Percentiles rank a stretch among this genome's conserved stretches.
These are phyloP conservation scores for Anastatica hierochuntica DNA, from an alignment of 345 rosid species.

Conservation along the genomic window DNA sequence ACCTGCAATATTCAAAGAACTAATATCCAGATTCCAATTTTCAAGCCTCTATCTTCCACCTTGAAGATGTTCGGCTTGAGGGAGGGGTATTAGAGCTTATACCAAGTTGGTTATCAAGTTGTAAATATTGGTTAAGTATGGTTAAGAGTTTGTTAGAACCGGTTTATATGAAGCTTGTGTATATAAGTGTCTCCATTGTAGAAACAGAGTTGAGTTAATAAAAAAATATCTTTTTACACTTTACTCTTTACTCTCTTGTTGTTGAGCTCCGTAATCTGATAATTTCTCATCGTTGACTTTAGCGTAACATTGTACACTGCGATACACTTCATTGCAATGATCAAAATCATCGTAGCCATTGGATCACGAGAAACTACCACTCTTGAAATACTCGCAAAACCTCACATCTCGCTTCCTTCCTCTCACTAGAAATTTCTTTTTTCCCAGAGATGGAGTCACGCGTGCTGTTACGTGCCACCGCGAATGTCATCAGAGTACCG, in stretches of 20 bases:
- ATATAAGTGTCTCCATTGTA: too few relatives aligned
- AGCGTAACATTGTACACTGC: background rate
- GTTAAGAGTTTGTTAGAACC: too few relatives aligned
- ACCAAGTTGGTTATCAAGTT: too few relatives aligned
- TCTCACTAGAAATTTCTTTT: conserved; percentile 13
- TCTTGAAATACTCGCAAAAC: conserved; percentile 21
- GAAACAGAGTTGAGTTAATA: too few relatives aligned
- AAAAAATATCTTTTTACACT: too few relatives aligned
- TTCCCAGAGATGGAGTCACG: conserved; percentile 81
- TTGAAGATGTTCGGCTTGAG: background rate
- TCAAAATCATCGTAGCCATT: conserved; percentile 14
- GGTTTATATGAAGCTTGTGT: too few relatives aligned
- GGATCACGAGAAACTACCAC: background rate
- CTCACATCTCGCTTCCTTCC: background rate
- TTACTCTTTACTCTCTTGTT: too few relatives aligned
- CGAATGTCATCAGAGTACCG: conserved; percentile 32
- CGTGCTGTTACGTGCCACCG: conserved; percentile 59
- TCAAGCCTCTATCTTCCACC: background rate
- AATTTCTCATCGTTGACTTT: too few relatives aligned
- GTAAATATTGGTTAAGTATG: too few relatives aligned
- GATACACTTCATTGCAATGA: background rate
- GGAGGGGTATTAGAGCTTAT: background rate
- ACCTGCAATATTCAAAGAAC: too few relatives aligned
- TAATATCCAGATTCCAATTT: too few relatives aligned
- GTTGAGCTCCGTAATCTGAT: too few relatives aligned